Conservation (phyloP, 1,284 basidiomycete genomes). For the Microbotryum scabiosae region DNA sequence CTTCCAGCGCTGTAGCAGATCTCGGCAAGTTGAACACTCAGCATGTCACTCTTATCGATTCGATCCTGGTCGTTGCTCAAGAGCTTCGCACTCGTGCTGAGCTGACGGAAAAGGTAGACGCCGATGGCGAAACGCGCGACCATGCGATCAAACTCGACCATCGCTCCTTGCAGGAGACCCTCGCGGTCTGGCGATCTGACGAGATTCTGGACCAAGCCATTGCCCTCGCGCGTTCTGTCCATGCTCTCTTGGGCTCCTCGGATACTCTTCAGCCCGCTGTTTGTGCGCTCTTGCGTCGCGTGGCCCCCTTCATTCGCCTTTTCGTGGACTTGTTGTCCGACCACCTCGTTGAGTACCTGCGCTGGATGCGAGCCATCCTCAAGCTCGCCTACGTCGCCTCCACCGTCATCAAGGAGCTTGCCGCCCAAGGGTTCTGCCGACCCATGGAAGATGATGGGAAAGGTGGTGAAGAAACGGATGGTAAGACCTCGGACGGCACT, state of each 20-base stretch:
- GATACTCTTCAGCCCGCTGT: no score
- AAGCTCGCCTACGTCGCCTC: slow-evolving; percentile 75
- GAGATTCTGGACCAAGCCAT: slow-evolving; percentile 38
- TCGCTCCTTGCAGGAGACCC: slow-evolving; percentile 27
- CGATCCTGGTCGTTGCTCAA: slow-evolving; percentile 58
- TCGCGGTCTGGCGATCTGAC: slow-evolving; percentile 35
- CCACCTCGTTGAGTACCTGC: slow-evolving; percentile 50
- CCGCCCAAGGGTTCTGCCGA: slow-evolving; percentile 84
- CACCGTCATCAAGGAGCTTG: slow-evolving; percentile 63
- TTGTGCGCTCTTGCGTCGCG: slow-evolving; percentile 36
- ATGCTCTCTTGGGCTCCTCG: slow-evolving; percentile 31
- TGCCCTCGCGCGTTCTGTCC: slow-evolving; percentile 34
- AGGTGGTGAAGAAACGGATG: slow-evolving; percentile 47
- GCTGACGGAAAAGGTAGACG: slow-evolving; percentile 4
- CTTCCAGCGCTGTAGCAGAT: background rate
- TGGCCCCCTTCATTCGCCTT: slow-evolving; percentile 58
- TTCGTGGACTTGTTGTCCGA: slow-evolving; percentile 52
- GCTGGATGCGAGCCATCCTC: slow-evolving; percentile 70
- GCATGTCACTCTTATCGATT: slow-evolving; percentile 50
- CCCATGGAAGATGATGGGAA: slow-evolving; percentile 55
- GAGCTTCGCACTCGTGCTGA: slow-evolving; percentile 44
- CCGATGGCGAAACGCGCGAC: slow-evolving; percentile 35
- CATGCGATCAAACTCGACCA: slow-evolving; percentile 33
- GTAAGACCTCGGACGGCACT: slow-evolving; percentile 54
- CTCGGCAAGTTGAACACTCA: slow-evolving; percentile 31